Evolutionary conservation across 495 filamentous ascomycete genomes (phyloP).

Genomic region (Penicillium malachiteum): DNA sequence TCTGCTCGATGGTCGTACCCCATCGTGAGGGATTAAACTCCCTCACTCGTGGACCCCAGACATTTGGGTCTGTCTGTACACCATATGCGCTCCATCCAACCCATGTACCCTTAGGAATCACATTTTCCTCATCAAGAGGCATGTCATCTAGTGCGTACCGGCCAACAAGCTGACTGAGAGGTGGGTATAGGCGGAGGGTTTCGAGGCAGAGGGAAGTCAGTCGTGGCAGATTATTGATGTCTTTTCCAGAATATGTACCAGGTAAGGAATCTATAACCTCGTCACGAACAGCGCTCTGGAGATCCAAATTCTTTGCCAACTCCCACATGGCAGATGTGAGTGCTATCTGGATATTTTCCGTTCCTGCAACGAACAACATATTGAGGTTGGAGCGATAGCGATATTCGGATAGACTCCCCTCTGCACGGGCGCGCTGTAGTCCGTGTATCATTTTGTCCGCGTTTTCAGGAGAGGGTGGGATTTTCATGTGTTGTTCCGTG

Average conservation of each 20-base stretch:
- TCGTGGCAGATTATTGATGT: neutral
- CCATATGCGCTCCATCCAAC: neutral
- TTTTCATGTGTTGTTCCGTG: neutral
- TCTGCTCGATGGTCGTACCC: neutral
- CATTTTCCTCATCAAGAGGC: neutral
- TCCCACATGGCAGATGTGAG: neutral
- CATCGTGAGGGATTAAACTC: neutral
- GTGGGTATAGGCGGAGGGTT: neutral
- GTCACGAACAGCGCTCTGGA: neutral
- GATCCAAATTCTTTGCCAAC: neutral
- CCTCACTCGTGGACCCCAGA: neutral
- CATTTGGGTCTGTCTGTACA: neutral
- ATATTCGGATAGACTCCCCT: neutral
- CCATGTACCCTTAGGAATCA: neutral
- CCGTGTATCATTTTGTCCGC: neutral
- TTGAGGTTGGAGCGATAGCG: neutral
- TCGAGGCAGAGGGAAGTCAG: neutral
- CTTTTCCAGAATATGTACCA: neutral
- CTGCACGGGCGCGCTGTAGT: neutral
- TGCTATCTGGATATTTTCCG: neutral
- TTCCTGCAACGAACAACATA: neutral
- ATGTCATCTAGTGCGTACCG: neutral
- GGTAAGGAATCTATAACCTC: neutral
- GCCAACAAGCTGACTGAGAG: neutral
- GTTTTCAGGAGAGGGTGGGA: neutral